These are phyloP conservation scores for Alternaria metachromatica DNA, from an alignment of 2,329 filamentous ascomycete genomes.

Conservation along the genomic window DNA sequence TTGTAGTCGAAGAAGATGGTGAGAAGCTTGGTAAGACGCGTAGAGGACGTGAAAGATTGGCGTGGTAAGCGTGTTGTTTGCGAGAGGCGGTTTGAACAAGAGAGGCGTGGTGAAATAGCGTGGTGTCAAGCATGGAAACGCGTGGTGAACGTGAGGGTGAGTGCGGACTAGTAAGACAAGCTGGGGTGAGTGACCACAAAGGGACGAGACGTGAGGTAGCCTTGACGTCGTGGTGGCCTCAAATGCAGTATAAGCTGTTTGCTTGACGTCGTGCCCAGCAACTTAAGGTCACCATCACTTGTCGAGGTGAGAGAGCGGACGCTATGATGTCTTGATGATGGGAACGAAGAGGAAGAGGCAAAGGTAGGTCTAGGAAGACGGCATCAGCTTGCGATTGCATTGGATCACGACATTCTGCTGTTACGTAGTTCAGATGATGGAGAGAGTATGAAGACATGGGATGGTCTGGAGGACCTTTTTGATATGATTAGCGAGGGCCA, in stretches of 20 bases:
- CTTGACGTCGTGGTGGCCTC: neutral
- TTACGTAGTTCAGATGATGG: neutral
- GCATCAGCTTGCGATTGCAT: neutral
- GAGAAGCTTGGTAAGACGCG: neutral
- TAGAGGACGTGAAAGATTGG: neutral
- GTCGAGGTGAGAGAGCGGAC: neutral
- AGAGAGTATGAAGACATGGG: neutral
- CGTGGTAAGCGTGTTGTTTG: neutral
- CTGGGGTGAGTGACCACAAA: neutral
- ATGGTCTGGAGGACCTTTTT: neutral
- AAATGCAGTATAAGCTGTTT: neutral
- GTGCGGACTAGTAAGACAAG: neutral
- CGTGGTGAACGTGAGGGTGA: neutral
- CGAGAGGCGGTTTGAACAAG: neutral
- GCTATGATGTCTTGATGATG: neutral
- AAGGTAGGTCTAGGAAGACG: neutral
- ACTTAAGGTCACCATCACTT: fast-evolving
- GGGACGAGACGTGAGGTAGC: neutral
- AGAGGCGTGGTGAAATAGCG: neutral
- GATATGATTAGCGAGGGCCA: neutral
- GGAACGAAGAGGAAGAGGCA: neutral
- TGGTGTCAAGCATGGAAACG: neutral
- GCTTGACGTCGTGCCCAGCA: neutral
- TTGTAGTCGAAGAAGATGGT: neutral
- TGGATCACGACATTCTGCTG: neutral